phyloP scores from a whole-genome alignment of 306 rosid species.

The Rosa lucieae region DNA sequence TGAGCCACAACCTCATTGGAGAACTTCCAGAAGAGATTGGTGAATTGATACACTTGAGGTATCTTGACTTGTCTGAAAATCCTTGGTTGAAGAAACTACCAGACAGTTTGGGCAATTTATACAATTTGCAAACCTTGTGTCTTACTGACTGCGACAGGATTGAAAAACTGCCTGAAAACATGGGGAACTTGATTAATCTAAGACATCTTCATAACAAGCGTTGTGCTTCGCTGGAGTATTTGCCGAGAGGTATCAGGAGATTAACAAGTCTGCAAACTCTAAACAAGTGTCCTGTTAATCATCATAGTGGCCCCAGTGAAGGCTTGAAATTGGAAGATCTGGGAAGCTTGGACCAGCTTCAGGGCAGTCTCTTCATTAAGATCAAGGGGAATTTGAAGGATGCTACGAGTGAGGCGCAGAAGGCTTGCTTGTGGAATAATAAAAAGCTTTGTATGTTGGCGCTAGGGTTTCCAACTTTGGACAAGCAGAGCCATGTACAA shows the following conservation, averaged over 20 bases:
- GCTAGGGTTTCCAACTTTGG: rapidly evolving
- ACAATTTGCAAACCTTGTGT: neutral
- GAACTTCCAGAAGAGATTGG: neutral
- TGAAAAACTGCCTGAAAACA: neutral
- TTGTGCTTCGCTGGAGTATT: neutral
- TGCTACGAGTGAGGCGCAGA: neutral
- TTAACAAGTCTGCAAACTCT: neutral
- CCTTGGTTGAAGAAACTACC: neutral
- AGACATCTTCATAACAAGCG: neutral
- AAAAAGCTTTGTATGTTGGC: neutral
- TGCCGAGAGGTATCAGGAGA: neutral
- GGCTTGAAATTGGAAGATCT: neutral
- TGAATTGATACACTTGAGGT: neutral
- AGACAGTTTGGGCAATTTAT: neutral
- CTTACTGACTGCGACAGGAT: no score
- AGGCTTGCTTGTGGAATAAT: neutral
- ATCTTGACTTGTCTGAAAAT: neutral
- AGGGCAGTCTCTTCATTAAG: rapidly evolving
- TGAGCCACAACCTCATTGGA: rapidly evolving
- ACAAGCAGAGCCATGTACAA: neutral
- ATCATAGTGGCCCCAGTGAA: neutral
- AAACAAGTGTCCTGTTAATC: neutral
- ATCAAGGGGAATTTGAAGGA: neutral
- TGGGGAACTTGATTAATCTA: neutral
- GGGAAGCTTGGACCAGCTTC: neutral